Evolutionary conservation across 2,329 filamentous ascomycete genomes (phyloP), one percentile per base, ranked within the genome.

Genomic region (Ophiostoma populinum): DNA sequence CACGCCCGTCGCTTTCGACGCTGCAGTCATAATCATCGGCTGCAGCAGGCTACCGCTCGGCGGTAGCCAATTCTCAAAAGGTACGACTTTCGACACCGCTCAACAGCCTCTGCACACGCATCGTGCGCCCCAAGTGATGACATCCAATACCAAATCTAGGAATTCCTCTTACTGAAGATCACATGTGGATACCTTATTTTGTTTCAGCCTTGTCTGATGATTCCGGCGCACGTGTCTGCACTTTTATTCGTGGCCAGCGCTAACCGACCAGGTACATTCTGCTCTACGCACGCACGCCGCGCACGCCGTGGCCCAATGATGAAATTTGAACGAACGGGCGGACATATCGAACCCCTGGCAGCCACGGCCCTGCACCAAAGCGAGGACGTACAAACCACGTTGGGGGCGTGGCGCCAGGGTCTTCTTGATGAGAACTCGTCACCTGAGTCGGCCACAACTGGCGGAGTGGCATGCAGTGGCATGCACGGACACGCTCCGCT

Each of bases 121-220:
- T 19, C 7, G 20, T 20, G 17, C 36, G 9, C 43, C 53, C 52
- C 49, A 54, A 42, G 55, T 72, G 69, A 74, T 74, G 69, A 72
- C 61, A 59, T 61, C 62, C 56, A 56, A 69, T 63, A 40, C 40
- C 67, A 63, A 53, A 51, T 55, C 63, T 64, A 70, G 66, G 68
- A 67, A 74, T 74, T 74, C 68, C 69, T 74, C 69, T 66, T 70
- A 56, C 69, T 64, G 66, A 74, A 74, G 59, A 71, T 47, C 69
- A 51, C 41, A 72, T 74, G 69, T 74, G 61, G 69, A 74, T 61
- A 56, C 44, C 41, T 57, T 45, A 36, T 43, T 55, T 45, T 55
- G 69, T 73, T 73, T 74, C 68, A 73, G 69, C 69, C 69, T 73
- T 73, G 68, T 73, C 69, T 73, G 69, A 73, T 59, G 22, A 57